Conservation (phyloP, 352 stramenopile species). For the Phytophthora sp. region DNA sequence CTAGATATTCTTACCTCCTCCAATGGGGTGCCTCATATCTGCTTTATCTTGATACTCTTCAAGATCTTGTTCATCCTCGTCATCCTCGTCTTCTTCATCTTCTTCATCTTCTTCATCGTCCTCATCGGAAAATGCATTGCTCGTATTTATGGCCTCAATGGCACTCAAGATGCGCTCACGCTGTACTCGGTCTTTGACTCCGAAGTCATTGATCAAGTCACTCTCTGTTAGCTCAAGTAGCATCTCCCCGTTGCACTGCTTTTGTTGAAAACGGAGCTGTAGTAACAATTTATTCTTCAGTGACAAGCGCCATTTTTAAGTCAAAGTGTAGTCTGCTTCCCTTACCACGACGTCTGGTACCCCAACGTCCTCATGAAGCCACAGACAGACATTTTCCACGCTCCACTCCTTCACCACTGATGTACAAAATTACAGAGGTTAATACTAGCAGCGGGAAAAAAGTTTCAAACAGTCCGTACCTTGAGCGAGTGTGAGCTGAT, state of each 20-base stretch:
- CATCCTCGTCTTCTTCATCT: constrained; percentile 44
- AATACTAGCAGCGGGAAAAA: neutral
- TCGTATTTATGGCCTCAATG: constrained; percentile 82
- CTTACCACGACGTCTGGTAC: constrained; percentile 75
- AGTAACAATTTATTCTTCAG: constrained; percentile 5
- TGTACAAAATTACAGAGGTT: neutral
- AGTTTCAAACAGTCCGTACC: constrained; percentile 26
- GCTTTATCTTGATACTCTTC: constrained; percentile 20
- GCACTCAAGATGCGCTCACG: constrained; percentile 77
- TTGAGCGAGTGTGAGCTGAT: constrained; percentile 71
- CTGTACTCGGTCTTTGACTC: constrained; percentile 65
- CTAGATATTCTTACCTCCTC: constrained; percentile 20
- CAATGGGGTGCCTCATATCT: constrained; percentile 21
- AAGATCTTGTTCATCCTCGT: constrained; percentile 29
- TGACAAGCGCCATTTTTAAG: neutral
- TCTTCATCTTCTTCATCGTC: constrained; percentile 60
- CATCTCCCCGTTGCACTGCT: constrained; percentile 71
- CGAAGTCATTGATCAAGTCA: constrained; percentile 81
- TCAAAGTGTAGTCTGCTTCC: neutral
- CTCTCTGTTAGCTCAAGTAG: constrained; percentile 74
- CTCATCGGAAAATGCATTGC: constrained; percentile 66
- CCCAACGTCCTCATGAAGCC: constrained; percentile 79
- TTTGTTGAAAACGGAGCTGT: constrained; percentile 71
- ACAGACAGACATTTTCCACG: constrained; percentile 84
- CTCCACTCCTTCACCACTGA: constrained; percentile 79